Base-by-base conservation (phyloP, 2,329 filamentous ascomycete genomes). In the Camptophora hylomeconis region DNA sequence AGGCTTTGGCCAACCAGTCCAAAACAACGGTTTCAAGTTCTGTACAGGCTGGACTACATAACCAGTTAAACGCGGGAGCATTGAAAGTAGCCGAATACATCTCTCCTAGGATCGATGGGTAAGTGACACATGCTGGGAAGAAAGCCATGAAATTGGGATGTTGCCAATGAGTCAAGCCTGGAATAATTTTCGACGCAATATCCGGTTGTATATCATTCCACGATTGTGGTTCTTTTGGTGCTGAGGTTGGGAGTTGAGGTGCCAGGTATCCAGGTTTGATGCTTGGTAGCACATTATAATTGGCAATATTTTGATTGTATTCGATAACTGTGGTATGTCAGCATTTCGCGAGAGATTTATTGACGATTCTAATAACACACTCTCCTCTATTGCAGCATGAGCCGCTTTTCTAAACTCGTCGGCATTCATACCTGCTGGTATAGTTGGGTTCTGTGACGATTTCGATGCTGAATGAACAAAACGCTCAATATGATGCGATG, bases 111-210 rank as follows among this genome's bases (percentile, higher is more conserved):
- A 93, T 87, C 16, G 75, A 59, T 0, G 87, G 84, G 50, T 78
- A 94, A 19, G 78, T 81, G 30, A 76, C 75, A 14, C 72, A 75
- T 27, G 82, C 82, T 1, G 87, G 80, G 57, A 89, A 95, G 64
- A 92, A 95, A 24, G 87, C 87, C 72, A 94, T 82, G 65, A 93
- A 95, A 49, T 87, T 84, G 10, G 83, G 87, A 2, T 76, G 82
- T 51, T 92, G 78, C 84, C 87, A 95, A 57, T 94, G 87, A 0
- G 87, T 94, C 31, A 95, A 64, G 5, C 87, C 87, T 0, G 87
- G 87, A 50, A 93, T 72, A 49, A 95, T 93, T 51, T 89, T 81
- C 24, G 67, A 60, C 45, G 86, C 77, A 28, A 95, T 75, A 50
- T 95, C 87, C 33, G 72, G 65, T 45, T 83, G 80, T 48, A 95